Evolutionary conservation across 106 monocot species (phyloP).

Genomic region (Dendrobium catenatum): DNA sequence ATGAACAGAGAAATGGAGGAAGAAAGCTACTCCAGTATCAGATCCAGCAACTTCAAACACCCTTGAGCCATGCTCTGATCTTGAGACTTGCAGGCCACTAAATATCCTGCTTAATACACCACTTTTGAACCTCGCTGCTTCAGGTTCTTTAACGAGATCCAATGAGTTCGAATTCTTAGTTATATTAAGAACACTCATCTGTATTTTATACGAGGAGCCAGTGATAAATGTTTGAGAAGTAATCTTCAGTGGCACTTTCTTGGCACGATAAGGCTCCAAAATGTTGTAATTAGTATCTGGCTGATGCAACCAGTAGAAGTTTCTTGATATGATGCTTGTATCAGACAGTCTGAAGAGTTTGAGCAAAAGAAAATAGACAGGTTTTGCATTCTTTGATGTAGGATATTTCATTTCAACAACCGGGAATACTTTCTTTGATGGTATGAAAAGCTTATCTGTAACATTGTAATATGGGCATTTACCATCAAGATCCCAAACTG

Average conservation of each 20-base stretch:
- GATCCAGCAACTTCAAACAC: slow-evolving; percentile 33
- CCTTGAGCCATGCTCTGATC: slow-evolving; percentile 5
- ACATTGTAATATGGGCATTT: slow-evolving; percentile 67
- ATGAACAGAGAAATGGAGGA: slow-evolving; percentile 90
- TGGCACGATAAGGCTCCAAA: slow-evolving; percentile 51
- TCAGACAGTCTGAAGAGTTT: slow-evolving; percentile 73
- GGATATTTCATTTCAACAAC: slow-evolving; percentile 71
- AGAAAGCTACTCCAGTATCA: slow-evolving; percentile 81
- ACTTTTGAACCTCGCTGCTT: not conserved
- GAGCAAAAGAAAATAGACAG: slow-evolving; percentile 88
- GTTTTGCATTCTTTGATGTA: slow-evolving; percentile 55
- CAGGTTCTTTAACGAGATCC: not conserved
- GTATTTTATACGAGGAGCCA: slow-evolving; percentile 51
- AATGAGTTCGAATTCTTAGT: slow-evolving; percentile 31
- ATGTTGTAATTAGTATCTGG: slow-evolving; percentile 70
- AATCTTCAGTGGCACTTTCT: slow-evolving; percentile 77
- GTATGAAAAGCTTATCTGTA: slow-evolving; percentile 46
- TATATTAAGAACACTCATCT: slow-evolving; percentile 54
- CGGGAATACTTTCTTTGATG: slow-evolving; percentile 56
- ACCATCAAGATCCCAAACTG: slow-evolving; percentile 90
- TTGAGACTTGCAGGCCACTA: slow-evolving; percentile 13
- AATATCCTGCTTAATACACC: slow-evolving; percentile 29
- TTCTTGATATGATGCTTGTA: slow-evolving; percentile 59
- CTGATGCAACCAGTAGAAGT: slow-evolving; percentile 93
- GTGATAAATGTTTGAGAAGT: slow-evolving; percentile 49